Base-by-base conservation (phyloP, 768 basidiomycete species). In the Boletellus ananiceps region DNA sequence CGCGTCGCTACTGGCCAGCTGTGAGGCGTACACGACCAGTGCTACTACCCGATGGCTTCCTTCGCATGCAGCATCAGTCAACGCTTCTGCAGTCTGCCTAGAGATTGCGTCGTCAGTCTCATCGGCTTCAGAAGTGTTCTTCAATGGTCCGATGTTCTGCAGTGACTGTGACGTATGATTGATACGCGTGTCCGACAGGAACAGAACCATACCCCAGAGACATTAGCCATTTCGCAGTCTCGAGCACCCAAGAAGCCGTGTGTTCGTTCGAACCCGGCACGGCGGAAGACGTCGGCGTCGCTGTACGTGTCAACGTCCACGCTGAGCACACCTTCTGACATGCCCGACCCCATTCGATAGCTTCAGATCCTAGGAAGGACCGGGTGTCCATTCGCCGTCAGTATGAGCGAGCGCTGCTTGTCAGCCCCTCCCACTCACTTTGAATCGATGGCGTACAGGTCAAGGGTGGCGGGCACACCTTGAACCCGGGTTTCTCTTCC, bases 201-300 rank as follows among this genome's bases (percentile, higher is more conserved):
- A 61, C 46, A 7, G 56, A 48, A 12, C 31, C 48, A 4, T 83
- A 80, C 55, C 42, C 48, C 1, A 62, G 61, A 15, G 80, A 76
- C 52, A 69, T 78, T 14, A 42, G 56, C 5, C 78, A 82, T 51
- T 83, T 74, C 73, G 72, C 78, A 0, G 57, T 57, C 14, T 77
- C 78, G 11, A 81, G 78, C 51, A 61, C 69, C 1, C 72, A 80
- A 53, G 19, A 53, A 0, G 56, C 82, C 0, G 63, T 68, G 6
- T 86, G 82, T 60, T 74, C 75, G 14, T 79, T 84, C 9, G 78
- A 82, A 57, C 82, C 82, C 8, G 79, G 76, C 2, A 79, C 73
- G 1, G 68, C 76, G 1, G 70, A 71, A n/a, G 82, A 86, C 50
- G 65, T 84, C 29, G 72, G 69, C 1, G 64, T 58, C 6, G 77